Conservation (phyloP, 2,329 filamentous ascomycete genomes). For the Aspergillus costaricaensis region DNA sequence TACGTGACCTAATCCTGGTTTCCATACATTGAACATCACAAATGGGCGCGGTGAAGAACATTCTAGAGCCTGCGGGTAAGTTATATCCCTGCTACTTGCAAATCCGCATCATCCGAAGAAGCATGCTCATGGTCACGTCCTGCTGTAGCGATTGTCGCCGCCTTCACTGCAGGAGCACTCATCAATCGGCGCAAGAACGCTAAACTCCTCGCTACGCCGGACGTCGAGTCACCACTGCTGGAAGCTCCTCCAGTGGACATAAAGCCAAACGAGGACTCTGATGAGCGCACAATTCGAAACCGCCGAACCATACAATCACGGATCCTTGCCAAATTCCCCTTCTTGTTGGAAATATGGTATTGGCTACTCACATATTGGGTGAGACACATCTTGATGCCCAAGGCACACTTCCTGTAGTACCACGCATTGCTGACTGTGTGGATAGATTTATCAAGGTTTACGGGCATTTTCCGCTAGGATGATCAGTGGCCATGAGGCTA, state of each 20-base stretch:
- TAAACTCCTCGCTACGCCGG: conserved; percentile 9
- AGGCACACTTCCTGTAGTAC: background rate
- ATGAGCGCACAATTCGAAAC: conserved; percentile 2
- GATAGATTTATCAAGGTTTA: conserved; percentile 46
- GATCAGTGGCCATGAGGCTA: conserved; percentile 42
- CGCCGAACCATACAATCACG: conserved; percentile 23
- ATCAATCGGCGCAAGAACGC: conserved; percentile 15
- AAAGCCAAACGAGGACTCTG: conserved; percentile 1
- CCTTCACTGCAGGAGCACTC: conserved; percentile 18
- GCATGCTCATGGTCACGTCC: background rate
- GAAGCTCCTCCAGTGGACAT: conserved; percentile 7
- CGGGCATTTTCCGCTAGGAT: conserved; percentile 47
- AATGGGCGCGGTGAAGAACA: conserved; percentile 17
- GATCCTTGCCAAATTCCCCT: conserved; percentile 30
- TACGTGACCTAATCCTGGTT: background rate
- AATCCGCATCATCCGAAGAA: background rate
- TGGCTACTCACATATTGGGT: conserved; percentile 39
- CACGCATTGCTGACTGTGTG: background rate
- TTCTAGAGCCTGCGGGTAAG: conserved; percentile 23
- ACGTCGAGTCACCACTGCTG: conserved; percentile 19
- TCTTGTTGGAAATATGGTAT: conserved; percentile 37
- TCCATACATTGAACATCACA: background rate
- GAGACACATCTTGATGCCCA: background rate
- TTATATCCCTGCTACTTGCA: background rate
- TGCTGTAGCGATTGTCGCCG: conserved; percentile 14